A percentile compares a stretch with the other conserved stretches of the same genome.
Evolutionary conservation across 2,329 filamentous ascomycete species (phyloP).

Genomic region (Epichloe baconii): DNA sequence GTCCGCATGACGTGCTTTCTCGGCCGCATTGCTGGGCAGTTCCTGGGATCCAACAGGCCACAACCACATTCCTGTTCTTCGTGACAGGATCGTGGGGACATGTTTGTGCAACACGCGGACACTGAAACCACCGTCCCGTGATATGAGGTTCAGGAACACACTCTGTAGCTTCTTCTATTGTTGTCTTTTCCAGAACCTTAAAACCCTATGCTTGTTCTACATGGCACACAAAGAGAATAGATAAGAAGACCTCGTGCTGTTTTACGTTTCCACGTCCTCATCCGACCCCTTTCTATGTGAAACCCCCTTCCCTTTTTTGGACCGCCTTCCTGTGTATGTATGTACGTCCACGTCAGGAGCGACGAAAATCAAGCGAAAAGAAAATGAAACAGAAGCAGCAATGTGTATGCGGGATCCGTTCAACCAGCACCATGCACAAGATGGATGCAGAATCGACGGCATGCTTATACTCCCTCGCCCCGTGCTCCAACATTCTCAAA

Average conservation of each 20-base stretch:
- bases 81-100: neutral
- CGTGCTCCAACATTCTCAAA: slow-evolving; percentile 2
- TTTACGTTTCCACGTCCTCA: neutral
- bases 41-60: neutral
- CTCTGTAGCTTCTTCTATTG: neutral
- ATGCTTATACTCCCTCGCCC: slow-evolving; percentile 2
- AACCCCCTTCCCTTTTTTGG: neutral
- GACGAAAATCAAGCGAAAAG: neutral
- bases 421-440: neutral
- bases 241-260: neutral
- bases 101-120: neutral
- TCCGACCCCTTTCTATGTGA: neutral
- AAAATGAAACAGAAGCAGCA: slow-evolving; percentile 2
- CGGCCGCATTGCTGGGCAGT: neutral
- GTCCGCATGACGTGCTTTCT: slow-evolving; percentile 1
- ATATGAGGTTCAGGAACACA: neutral
- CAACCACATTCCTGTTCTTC: neutral
- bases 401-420: neutral
- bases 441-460: neutral
- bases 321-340: neutral
- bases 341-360: neutral
- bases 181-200: neutral
- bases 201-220: neutral
- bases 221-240: neutral
- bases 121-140: neutral